Base-by-base conservation (phyloP, 495 filamentous ascomycete genomes). In the Penicillium manginii region DNA sequence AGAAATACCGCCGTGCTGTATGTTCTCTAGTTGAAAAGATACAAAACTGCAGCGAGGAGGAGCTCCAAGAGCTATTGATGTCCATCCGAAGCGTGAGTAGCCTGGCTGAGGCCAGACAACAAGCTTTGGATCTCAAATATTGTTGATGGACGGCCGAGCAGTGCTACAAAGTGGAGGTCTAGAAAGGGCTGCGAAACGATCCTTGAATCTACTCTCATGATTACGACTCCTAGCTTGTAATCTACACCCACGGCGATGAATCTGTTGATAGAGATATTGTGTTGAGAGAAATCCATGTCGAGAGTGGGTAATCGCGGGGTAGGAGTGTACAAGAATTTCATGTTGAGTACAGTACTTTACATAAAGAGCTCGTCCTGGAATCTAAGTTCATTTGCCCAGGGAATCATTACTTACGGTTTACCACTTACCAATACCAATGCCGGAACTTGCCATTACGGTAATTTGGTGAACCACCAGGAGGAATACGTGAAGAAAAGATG, bases 1-100 rank as follows among this genome's bases (percentile, higher is more conserved):
- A 49, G 23, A 17, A 49, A 49, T 49, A 49, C 46, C 46, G 21
- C 11, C 46, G 26, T 49, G 46, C 46, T 29, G 21, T 49, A n/a
- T 49, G 17, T 21, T 17, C 46, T 11, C 23, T 49, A 21, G 23
- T 49, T 49, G 46, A 49, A 22, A 49, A 49, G 46, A 49, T 49
- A 49, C 46, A 21, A 21, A 15, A 29, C 22, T 23, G 46, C 21
- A 29, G 26, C 21, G 46, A 49, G 46, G 26, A 22, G 26, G 46
- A 49, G 26, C 46, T 49, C 26, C 21, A 49, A 29, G 46, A 49
- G 46, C 21, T 49, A 31, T 21, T 49, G 15, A 29, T 6, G 26
- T 22, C 46, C 21, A 49, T 49, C 46, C 46, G 46, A 29, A 49
- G 23, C 10, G 14, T 21, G 46, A 29, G 23, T 26, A 49, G 9